Conservation (phyloP, 139 green algal genomes). For the Picocystis salinarum region DNA sequence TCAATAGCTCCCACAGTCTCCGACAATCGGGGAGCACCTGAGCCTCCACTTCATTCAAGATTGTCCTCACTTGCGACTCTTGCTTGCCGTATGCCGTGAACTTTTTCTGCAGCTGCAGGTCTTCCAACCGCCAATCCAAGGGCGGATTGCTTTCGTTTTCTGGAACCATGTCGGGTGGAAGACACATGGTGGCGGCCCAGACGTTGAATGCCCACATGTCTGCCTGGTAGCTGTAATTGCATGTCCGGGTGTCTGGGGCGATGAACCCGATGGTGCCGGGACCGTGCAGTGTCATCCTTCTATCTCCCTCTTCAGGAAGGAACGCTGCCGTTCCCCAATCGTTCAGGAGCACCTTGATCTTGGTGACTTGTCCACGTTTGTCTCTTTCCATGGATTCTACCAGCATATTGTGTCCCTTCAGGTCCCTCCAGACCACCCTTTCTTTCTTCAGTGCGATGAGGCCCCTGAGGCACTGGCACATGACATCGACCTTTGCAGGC, state of each 20-base stretch:
- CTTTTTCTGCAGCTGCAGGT: too few species aligned
- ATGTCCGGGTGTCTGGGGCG: constrained; percentile 5
- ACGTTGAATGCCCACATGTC: constrained; percentile 10
- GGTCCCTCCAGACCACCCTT: constrained; percentile 8
- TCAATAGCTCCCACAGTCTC: too few species aligned
- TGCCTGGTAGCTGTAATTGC: constrained; percentile 4
- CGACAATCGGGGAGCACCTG: too few species aligned
- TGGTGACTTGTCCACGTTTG: not conserved
- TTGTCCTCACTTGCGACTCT: too few species aligned
- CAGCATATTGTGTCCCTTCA: constrained; percentile 11
- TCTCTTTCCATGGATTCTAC: not conserved
- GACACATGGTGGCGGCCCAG: constrained; percentile 8
- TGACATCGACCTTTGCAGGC: not conserved
- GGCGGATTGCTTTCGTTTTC: too few species aligned
- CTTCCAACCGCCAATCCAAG: too few species aligned
- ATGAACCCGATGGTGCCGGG: constrained; percentile 7
- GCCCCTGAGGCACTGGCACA: not conserved
- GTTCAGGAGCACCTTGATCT: constrained; percentile 3
- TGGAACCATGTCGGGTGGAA: constrained; percentile 1
- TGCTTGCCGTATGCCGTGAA: too few species aligned
- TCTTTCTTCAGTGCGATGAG: constrained; percentile 5
- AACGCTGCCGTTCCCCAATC: constrained; percentile 8
- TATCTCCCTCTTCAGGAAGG: constrained; percentile 3
- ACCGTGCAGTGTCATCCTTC: constrained; percentile 8
- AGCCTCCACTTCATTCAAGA: too few species aligned